Percentiles rank a stretch among this genome's conserved stretches.
Evolutionary conservation across 768 basidiomycete genomes (phyloP).

Genomic region (Mycena galericulata): DNA sequence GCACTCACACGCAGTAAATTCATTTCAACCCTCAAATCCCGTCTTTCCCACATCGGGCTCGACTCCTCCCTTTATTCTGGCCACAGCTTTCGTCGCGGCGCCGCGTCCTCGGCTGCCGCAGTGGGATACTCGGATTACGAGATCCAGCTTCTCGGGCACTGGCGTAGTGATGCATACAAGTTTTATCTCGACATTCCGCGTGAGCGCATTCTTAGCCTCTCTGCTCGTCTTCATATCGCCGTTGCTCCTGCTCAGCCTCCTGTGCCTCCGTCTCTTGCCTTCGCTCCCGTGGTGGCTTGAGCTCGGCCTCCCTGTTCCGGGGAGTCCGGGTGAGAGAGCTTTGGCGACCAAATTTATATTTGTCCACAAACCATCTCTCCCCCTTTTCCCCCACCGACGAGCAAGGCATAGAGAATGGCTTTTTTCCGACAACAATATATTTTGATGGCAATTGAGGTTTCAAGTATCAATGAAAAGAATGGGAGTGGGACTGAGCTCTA

Average conservation of each 20-base stretch:
- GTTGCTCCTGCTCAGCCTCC: constrained; percentile 23
- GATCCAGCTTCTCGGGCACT: constrained; percentile 52
- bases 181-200: constrained; percentile 48
- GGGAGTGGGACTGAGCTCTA: too few relatives aligned
- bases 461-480: too few relatives aligned
- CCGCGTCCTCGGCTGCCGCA: constrained; percentile 44
- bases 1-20: neutral
- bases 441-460: too few relatives aligned
- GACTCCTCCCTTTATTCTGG: constrained; percentile 37
- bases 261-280: constrained; percentile 24
- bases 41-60: constrained; percentile 17
- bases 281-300: constrained; percentile 18
- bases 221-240: constrained; percentile 45
- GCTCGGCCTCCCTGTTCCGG: constrained; percentile 15
- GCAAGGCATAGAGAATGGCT: neutral
- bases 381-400: neutral
- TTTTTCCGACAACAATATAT: too few relatives aligned
- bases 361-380: neutral
- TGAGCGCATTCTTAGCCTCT: constrained; percentile 43
- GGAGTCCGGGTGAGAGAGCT: constrained; percentile 4
- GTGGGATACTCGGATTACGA: constrained; percentile 48
- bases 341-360: constrained; percentile 5
- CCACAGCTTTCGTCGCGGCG: constrained; percentile 37
- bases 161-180: constrained; percentile 52
- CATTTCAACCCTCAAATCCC: neutral